phyloP scores from a whole-genome alignment of 1,284 basidiomycete species.

The Neolentinus lepideus region DNA sequence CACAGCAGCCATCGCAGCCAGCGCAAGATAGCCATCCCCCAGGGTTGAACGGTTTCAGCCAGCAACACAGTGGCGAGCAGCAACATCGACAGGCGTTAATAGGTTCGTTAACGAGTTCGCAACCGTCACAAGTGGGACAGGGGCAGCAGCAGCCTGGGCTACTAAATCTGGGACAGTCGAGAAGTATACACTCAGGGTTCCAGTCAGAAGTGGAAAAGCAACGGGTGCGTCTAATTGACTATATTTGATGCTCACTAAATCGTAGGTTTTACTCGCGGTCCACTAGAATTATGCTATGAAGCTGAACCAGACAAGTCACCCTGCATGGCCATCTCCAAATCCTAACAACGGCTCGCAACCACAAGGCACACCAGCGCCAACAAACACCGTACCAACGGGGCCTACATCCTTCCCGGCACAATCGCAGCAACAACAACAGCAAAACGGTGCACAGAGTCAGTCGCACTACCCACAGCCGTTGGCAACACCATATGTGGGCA shows the following conservation, averaged over 20 bases:
- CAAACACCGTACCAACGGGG: constrained; percentile 17
- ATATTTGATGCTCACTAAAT: background rate
- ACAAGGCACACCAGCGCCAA: constrained; percentile 14
- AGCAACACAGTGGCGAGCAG: constrained; percentile 35
- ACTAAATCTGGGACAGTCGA: constrained; percentile 53
- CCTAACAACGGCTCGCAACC: constrained; percentile 27
- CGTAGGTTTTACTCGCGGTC: constrained; percentile 15
- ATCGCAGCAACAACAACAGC: constrained; percentile 12
- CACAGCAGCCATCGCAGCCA: constrained; percentile 23
- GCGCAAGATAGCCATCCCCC: constrained; percentile 45
- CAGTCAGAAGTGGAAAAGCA: constrained; percentile 62
- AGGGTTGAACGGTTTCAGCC: constrained; percentile 61
- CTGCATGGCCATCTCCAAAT: constrained; percentile 54
- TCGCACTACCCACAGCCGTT: constrained; percentile 22
- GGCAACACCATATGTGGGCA: constrained; percentile 22
- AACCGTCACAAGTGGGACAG: constrained; percentile 29
- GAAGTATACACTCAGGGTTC: constrained; percentile 54
- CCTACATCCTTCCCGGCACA: constrained; percentile 28
- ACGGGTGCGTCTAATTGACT: constrained; percentile 42
- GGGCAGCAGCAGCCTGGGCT: constrained; percentile 52
- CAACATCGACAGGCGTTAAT: constrained; percentile 48
- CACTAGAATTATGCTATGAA: constrained; percentile 49
- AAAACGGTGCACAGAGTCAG: constrained; percentile 15
- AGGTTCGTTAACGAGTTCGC: constrained; percentile 34
- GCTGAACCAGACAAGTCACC: constrained; percentile 52